A percentile compares a stretch with the other conserved stretches of the same genome.
Conservation (phyloP, 1,139 yeast species). For the Suhomyces wounanorum region DNA sequence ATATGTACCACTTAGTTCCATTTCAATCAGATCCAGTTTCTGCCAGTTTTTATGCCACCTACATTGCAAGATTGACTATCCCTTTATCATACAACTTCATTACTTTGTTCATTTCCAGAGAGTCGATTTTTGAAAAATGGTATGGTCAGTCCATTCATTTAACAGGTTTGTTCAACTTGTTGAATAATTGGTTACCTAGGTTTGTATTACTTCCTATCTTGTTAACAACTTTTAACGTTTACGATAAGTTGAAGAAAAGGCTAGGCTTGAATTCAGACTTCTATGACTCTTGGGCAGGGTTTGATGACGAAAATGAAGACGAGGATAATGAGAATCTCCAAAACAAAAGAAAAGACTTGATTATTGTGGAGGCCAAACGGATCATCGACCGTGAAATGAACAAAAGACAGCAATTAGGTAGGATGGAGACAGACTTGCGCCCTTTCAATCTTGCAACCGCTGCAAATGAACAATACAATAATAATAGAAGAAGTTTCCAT, state of each 20-base stretch:
- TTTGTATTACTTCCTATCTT: constrained; percentile 67
- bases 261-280: constrained; percentile 50
- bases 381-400: constrained; percentile 39
- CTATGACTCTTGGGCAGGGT: constrained; percentile 47
- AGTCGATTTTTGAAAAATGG: constrained; percentile 56
- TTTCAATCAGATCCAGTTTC: constrained; percentile 74
- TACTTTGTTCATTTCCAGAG: constrained; percentile 57
- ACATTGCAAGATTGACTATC: constrained; percentile 78
- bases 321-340: constrained; percentile 19
- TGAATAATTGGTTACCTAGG: constrained; percentile 77
- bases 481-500: constrained; percentile 31
- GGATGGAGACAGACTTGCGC: constrained; percentile 21
- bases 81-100: constrained; percentile 81
- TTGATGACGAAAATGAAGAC: constrained; percentile 17
- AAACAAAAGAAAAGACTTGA: constrained; percentile 36
- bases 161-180: constrained; percentile 70
- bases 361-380: constrained; percentile 47
- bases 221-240: constrained; percentile 66
- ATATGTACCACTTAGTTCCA: constrained; percentile 71
- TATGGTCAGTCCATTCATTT: constrained; percentile 74
- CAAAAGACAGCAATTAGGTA: constrained; percentile 26
- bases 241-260: constrained; percentile 58
- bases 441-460: constrained; percentile 33
- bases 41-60: constrained; percentile 75
- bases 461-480: constrained; percentile 37